Evolutionary conservation across 805 yeast species (phyloP), one percentile per base, ranked within the genome.

Genomic region (Spathaspora passalidarum): DNA sequence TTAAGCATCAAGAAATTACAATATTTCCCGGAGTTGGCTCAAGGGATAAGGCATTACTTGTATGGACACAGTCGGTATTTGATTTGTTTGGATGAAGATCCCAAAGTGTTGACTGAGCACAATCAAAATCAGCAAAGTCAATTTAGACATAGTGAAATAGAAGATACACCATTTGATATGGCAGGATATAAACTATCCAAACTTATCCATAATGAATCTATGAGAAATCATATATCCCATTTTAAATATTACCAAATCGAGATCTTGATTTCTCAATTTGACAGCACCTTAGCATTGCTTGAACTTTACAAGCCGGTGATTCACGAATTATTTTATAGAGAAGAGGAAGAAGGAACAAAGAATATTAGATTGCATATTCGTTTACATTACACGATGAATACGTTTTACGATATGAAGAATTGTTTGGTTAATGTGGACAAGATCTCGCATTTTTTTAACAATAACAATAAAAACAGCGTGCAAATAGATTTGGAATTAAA

Each of bases 331-430:
- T 45, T 48, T n/a, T n/a, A n/a, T 22, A 18, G 7, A 18, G 37
- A 29, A 19, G 6, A 13, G 16, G 17, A 35, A 36, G 16, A 14
- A 16, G 32, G n/a, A 16, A 13, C 38, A 17, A 42, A 42, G 32
- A 29, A 37, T 34, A 45, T 45, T 10, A 41, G 42, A 19, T 20
- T 48, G 25, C 38, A 41, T 20, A 45, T 48, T 5, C 43, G 40
- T 21, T 34, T 48, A 37, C 37, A 48, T 32, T 48, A 48, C 22
- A 35, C 48, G 2, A 37, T 48, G 19, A 42, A 42, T n/a, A 21
- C 49, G 11, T 48, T 48, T 17, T 42, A 45, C 38, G 49, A 48
- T 16, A 46, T 45, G 2, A 48, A 48, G 18, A 49, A 48, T 35
- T 48, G 51, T 22, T 40, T 48, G 20, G 26, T 25, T 13, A 44